Evolutionary conservation across 2,329 filamentous ascomycete genomes (phyloP).

Genomic region (Fusarium anthophilum): DNA sequence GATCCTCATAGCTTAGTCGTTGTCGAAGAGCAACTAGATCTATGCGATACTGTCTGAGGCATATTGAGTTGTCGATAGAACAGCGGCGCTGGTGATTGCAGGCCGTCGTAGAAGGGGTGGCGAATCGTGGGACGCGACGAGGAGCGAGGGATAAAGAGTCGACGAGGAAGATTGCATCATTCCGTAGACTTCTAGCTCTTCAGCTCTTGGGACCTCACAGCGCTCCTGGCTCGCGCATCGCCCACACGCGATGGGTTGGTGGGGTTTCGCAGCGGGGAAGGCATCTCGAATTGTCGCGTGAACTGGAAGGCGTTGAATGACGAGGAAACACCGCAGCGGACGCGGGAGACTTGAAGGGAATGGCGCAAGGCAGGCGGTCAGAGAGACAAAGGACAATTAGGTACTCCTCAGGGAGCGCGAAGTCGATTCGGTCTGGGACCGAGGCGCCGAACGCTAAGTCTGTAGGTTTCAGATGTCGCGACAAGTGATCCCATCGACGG

Average conservation of each 20-base stretch:
- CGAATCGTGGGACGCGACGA: fast-evolving
- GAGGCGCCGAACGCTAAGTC: background rate
- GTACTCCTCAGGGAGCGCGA: too few relatives aligned
- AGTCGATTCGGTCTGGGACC: background rate
- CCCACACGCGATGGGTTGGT: fast-evolving
- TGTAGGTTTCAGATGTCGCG: fast-evolving
- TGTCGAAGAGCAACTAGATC: background rate
- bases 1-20: fast-evolving
- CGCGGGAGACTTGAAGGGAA: too few relatives aligned
- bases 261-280: background rate
- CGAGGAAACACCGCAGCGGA: background rate
- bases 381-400: background rate
- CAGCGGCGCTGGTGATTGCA: background rate
- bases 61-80: background rate
- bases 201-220: too few relatives aligned
- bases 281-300: background rate
- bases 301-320: background rate
- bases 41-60: background rate
- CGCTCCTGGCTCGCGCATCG: background rate
- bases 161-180: background rate
- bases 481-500: background rate
- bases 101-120: fast-evolving
- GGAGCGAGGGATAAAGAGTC: background rate
- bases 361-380: background rate
- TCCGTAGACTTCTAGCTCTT: fast-evolving